Base-by-base conservation (phyloP, 805 yeast species). In the Wickerhamiella spandovensis region DNA sequence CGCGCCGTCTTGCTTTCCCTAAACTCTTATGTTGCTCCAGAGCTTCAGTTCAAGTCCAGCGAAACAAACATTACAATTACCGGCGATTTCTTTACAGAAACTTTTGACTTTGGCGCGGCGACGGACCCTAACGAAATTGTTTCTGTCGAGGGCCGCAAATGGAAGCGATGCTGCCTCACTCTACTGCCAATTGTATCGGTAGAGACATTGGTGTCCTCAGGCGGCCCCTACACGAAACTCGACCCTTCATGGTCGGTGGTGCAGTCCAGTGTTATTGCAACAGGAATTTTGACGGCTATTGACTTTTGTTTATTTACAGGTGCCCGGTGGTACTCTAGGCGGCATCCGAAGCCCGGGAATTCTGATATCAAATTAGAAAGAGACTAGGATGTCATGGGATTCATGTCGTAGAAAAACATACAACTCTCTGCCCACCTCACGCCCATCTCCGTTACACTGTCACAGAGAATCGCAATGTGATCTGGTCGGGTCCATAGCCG, bases 131-230 rank as follows among this genome's bases (percentile, higher is more conserved):
- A 46, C 10, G 25, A 51, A 3, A 55, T 63, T 12, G 49, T 43
- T 13, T 64, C 69, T 0, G 47, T 45, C n/a, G 54, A 53, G 25
- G 56, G 53, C 18, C 65, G 63, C 28, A 21, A 43, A 3, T 67
- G 72, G 72, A 52, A 54, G 23, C 57, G 72, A 28, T 67, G 72
- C 51, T 50, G 64, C 15, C 43, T 63, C 13, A 66, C 70, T 1
- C 48, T 67, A 38, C 49, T 65, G 37, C 72, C 72, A 2, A 39
- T 67, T 59, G 12, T 55, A 58, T 21, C 49, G 53, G n/a, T 51
- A 53, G 44, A 52, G 60, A 3, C 67, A 67, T 53, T 38, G 46
- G 18, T 62, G 62, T 17, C 53, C 51, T 51, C 13, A 25, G 62
- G 22, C 55, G 57, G 44, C 51, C 60, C 17, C 32, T 56, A 5